Conservation (phyloP, 2,329 filamentous ascomycete species). For the Diplodia mutila region DNA sequence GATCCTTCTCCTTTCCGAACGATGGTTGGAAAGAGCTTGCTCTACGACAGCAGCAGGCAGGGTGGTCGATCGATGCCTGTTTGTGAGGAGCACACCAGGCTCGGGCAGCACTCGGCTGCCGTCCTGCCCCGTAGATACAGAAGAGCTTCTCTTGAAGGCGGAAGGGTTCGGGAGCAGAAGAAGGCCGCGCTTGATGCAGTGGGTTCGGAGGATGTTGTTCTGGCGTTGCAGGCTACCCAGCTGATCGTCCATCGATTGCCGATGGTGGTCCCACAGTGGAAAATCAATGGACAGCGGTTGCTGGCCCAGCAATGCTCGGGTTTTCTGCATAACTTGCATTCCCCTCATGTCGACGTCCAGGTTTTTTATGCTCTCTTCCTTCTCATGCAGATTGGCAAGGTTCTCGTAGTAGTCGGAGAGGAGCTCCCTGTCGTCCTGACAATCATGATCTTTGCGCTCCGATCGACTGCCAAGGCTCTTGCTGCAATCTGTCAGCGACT, state of each 20-base stretch:
- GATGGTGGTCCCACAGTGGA: slow-evolving; percentile 12
- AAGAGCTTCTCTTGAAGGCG: slow-evolving; percentile 1
- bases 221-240: not conserved
- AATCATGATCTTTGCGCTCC: not conserved
- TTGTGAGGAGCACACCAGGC: not conserved
- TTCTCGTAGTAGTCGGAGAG: slow-evolving; percentile 15
- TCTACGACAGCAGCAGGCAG: not conserved
- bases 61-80: slow-evolving; percentile 6
- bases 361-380: not conserved
- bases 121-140: not conserved
- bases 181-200: slow-evolving; percentile 17
- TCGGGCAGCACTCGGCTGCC: not conserved
- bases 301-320: slow-evolving; percentile 2
- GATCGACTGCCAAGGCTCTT: slow-evolving; percentile 9
- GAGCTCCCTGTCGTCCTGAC: slow-evolving; percentile 3
- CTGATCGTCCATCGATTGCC: slow-evolving; percentile 10
- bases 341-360: slow-evolving; percentile 7
- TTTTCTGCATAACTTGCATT: slow-evolving; percentile 15
- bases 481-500: slow-evolving; percentile 4
- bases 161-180: slow-evolving; percentile 14
- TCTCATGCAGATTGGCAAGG: not conserved
- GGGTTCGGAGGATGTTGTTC: not conserved
- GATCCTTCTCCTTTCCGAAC: slow-evolving; percentile 4
- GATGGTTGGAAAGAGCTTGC: slow-evolving; percentile 6
- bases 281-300: slow-evolving; percentile 14